Evolutionary conservation across 2,329 filamentous ascomycete species (phyloP).

Genomic region (Penicillium decumbens): DNA sequence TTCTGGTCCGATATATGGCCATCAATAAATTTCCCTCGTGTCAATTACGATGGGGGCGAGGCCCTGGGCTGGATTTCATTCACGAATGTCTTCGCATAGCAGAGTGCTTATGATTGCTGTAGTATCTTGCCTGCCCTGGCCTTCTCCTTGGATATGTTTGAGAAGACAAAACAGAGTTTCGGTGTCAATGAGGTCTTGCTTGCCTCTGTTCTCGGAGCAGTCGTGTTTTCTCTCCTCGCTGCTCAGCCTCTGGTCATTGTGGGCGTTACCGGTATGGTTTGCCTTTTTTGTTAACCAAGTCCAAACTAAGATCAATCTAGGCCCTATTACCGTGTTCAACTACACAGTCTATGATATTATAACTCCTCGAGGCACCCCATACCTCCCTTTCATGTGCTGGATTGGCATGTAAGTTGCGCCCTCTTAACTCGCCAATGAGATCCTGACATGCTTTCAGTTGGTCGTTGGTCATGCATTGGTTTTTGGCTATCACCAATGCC

Average conservation of each 20-base stretch:
- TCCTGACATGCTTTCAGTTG: slow-evolving; percentile 51
- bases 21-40: neutral
- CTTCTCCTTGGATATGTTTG: slow-evolving; percentile 91
- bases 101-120: slow-evolving; percentile 11
- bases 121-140: slow-evolving; percentile 83
- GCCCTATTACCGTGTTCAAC: slow-evolving; percentile 90
- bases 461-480: slow-evolving; percentile 79
- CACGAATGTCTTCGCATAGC: neutral
- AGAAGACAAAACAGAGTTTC: slow-evolving; percentile 76
- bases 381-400: slow-evolving; percentile 88
- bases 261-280: slow-evolving; percentile 65
- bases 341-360: slow-evolving; percentile 93
- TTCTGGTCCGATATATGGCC: neutral
- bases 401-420: slow-evolving; percentile 62
- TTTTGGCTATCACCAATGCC: slow-evolving; percentile 75
- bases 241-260: slow-evolving; percentile 87
- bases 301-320: slow-evolving; percentile 33
- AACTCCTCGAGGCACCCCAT: slow-evolving; percentile 68
- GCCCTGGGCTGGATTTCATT: no score
- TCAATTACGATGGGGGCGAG: neutral
- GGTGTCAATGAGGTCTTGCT: slow-evolving; percentile 90
- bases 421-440: neutral
- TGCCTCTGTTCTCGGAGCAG: slow-evolving; percentile 73
- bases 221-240: slow-evolving; percentile 74
- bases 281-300: neutral